A percentile compares a stretch with the other conserved stretches of the same genome.
phyloP scores from a whole-genome alignment of 345 rosid genomes.

The Noccaea caerulescens region DNA sequence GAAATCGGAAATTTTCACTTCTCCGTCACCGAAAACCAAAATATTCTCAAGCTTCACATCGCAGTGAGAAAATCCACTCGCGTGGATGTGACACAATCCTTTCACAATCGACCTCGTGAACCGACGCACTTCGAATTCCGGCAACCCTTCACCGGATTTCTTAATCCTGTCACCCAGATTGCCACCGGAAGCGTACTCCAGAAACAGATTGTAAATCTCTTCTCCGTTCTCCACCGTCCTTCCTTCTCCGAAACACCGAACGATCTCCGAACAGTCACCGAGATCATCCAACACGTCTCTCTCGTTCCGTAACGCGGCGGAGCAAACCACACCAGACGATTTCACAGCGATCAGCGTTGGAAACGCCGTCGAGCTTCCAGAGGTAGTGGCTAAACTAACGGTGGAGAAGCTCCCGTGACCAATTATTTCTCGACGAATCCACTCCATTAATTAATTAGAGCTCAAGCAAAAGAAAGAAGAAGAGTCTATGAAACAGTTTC shows the following conservation, averaged over 20 bases:
- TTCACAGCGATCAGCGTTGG: slow-evolving; percentile 71
- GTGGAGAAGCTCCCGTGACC: slow-evolving; percentile 74
- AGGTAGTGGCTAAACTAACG: slow-evolving; percentile 58
- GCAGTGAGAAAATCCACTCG: slow-evolving; percentile 63
- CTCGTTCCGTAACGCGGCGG: slow-evolving; percentile 61
- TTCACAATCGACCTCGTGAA: slow-evolving; percentile 58
- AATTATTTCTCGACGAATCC: slow-evolving; percentile 65
- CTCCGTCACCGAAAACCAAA: slow-evolving; percentile 53
- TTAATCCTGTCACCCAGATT: slow-evolving; percentile 51
- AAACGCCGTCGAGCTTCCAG: slow-evolving; percentile 15
- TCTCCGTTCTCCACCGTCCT: slow-evolving; percentile 50
- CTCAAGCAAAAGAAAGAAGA: neutral
- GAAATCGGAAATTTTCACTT: slow-evolving; percentile 69
- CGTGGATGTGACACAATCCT: slow-evolving; percentile 63
- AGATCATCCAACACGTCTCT: slow-evolving; percentile 47
- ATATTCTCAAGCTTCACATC: slow-evolving; percentile 66
- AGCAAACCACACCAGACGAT: slow-evolving; percentile 50
- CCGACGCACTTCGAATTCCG: slow-evolving; percentile 55
- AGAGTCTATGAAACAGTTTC: slow-evolving; percentile 28
- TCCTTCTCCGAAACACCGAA: slow-evolving; percentile 60
- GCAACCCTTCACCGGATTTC: slow-evolving; percentile 46
- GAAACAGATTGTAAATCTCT: slow-evolving; percentile 57
- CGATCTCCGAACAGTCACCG: slow-evolving; percentile 53
- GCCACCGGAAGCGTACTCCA: slow-evolving; percentile 77
- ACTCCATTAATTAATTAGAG: slow-evolving; percentile 48